Evolutionary conservation across 169 alveolate genomes (phyloP).

Genomic region (Eimeria tenella): DNA sequence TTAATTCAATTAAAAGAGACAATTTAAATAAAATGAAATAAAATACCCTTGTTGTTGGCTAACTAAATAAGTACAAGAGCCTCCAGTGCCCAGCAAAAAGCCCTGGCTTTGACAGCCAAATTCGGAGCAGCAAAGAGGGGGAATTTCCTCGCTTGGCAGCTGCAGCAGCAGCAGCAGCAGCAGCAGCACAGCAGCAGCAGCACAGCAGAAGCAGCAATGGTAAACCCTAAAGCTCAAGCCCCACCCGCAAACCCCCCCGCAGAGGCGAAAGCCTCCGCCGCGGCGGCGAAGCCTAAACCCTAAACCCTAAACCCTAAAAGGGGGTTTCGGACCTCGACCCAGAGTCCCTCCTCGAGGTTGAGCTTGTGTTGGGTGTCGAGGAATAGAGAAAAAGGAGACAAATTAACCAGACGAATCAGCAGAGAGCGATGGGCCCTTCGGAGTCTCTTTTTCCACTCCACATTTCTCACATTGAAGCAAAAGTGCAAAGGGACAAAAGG

Average conservation of each 20-base stretch:
- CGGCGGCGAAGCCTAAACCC: not conserved
- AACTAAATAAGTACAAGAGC: not conserved
- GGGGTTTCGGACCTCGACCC: constrained; percentile 62
- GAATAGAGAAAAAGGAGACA: constrained; percentile 81
- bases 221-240: not conserved
- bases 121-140: constrained; percentile 87
- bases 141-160: constrained; percentile 89
- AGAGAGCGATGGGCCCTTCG: constrained; percentile 89
- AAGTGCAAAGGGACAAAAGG: constrained; percentile 79
- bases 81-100: constrained; percentile 75
- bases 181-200: not conserved
- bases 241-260: too few species aligned
- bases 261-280: too few species aligned
- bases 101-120: constrained; percentile 85
- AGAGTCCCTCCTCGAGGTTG: constrained; percentile 77
- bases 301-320: not conserved
- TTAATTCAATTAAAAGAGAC: not conserved
- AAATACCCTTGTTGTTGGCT: too few species aligned
- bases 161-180: constrained; percentile 77
- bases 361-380: constrained; percentile 11
- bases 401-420: constrained; percentile 87
- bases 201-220: not conserved
- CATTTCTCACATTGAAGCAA: constrained; percentile 80
- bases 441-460: constrained; percentile 87
- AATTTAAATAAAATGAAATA: not conserved